These are phyloP conservation scores for Litsea cubeba DNA, from an alignment of 164 flowering plant species.

Conservation along the genomic window DNA sequence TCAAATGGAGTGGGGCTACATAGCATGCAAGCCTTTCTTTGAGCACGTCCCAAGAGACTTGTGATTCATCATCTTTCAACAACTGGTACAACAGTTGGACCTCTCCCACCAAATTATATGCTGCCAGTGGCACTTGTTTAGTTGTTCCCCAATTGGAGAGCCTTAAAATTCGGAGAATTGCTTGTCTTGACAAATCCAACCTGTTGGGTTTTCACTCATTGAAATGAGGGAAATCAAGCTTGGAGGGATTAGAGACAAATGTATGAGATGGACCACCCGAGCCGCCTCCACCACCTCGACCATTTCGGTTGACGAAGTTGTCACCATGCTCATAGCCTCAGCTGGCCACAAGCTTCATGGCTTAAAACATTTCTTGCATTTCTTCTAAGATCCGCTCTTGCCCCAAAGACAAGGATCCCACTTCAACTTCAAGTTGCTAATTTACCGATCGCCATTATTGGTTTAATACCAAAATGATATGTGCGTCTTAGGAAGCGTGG, in stretches of 20 bases:
- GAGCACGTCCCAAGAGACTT: conserved; percentile 4
- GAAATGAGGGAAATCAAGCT: conserved; percentile 9
- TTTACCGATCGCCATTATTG: conserved; percentile 1
- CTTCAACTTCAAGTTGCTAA: background rate
- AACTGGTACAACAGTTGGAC: too few species aligned
- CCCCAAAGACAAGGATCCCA: background rate
- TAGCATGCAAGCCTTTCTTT: background rate
- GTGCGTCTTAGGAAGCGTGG: background rate
- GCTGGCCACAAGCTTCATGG: background rate
- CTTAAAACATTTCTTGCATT: background rate
- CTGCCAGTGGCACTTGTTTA: too few species aligned
- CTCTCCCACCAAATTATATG: too few species aligned
- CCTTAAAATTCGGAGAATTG: conserved; percentile 6
- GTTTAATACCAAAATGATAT: conserved; percentile 3
- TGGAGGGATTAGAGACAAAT: background rate
- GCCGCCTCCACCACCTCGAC: too few species aligned
- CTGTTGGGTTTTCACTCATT: conserved; percentile 2
- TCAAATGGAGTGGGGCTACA: conserved; percentile 3
- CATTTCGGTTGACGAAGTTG: too few species aligned
- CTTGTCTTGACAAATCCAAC: conserved; percentile 7
- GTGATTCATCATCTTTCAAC: background rate
- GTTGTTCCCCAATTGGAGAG: too few species aligned
- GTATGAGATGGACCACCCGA: background rate
- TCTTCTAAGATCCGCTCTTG: conserved; percentile 1
- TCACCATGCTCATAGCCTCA: too few species aligned